A percentile compares a stretch with the other conserved stretches of the same genome.
phyloP scores from a whole-genome alignment of 2,329 filamentous ascomycete species.

The Phialophora expanda region DNA sequence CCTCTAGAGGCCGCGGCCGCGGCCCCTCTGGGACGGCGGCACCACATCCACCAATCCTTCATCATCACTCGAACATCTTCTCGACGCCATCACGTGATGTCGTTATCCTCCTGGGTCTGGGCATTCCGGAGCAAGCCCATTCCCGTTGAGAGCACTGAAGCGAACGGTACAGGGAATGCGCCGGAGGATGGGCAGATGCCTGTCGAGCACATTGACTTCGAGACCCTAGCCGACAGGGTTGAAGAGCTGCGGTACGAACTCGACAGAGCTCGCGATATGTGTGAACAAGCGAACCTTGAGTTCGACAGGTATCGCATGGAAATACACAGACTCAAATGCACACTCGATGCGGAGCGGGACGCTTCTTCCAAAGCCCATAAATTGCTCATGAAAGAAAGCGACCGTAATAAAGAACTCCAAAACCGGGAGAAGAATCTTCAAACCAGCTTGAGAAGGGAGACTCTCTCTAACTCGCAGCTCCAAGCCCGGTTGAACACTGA shows the following conservation, averaged over 20 bases:
- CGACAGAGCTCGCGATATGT: slow-evolving; percentile 24
- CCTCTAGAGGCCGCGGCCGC: too few species aligned
- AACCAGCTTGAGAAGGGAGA: slow-evolving; percentile 20
- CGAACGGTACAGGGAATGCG: not conserved
- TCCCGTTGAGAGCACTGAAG: not conserved
- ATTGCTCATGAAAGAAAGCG: slow-evolving; percentile 15
- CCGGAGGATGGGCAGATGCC: not conserved
- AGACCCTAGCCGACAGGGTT: slow-evolving; percentile 28
- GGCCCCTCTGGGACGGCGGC: too few species aligned
- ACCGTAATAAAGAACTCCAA: not conserved
- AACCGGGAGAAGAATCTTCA: slow-evolving; percentile 7
- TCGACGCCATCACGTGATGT: slow-evolving; percentile 9
- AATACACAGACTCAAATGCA: slow-evolving; percentile 23
- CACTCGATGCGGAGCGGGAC: slow-evolving; percentile 10
- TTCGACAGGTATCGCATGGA: slow-evolving; percentile 27
- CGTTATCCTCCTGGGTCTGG: slow-evolving; percentile 20
- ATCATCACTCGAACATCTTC: not conserved
- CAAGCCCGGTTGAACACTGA: slow-evolving; percentile 29
- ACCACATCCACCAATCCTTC: not conserved
- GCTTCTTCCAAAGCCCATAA: slow-evolving; percentile 6
- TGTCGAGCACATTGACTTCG: slow-evolving; percentile 22
- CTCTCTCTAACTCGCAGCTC: slow-evolving; percentile 7
- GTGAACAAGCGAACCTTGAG: slow-evolving; percentile 32
- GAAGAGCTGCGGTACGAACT: slow-evolving; percentile 27
- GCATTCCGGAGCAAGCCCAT: slow-evolving; percentile 2